phyloP scores from a whole-genome alignment of 495 filamentous ascomycete species.

The Hypoxylon fuscum region DNA sequence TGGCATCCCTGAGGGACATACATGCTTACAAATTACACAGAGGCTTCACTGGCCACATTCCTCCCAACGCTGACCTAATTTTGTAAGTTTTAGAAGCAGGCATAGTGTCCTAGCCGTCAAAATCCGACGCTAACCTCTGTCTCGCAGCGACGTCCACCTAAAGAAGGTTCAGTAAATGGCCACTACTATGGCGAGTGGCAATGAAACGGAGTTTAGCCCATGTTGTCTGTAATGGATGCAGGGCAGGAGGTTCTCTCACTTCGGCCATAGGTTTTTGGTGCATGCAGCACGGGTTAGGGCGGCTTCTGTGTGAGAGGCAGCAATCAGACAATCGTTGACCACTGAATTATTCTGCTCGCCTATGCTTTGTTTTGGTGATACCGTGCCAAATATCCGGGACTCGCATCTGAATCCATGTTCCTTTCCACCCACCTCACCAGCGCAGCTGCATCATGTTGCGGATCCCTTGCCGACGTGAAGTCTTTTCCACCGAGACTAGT shows the following conservation, averaged over 20 bases:
- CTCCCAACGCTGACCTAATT: slow-evolving; percentile 61
- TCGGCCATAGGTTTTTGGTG: slow-evolving; percentile 21
- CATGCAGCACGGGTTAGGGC: slow-evolving; percentile 24
- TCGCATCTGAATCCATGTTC: slow-evolving; percentile 11
- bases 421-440: slow-evolving; percentile 9
- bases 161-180: slow-evolving; percentile 53
- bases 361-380: slow-evolving; percentile 28
- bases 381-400: slow-evolving; percentile 30
- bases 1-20: slow-evolving; percentile 3
- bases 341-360: slow-evolving; percentile 26
- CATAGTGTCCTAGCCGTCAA: slow-evolving; percentile 2
- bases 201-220: slow-evolving; percentile 11
- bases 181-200: background rate
- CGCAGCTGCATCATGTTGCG: slow-evolving; percentile 16
- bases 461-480: slow-evolving; percentile 12
- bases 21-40: slow-evolving; percentile 51
- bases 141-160: slow-evolving; percentile 61
- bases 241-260: slow-evolving; percentile 33
- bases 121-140: slow-evolving; percentile 13
- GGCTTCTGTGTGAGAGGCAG: slow-evolving; percentile 34
- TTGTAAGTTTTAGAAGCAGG: slow-evolving; percentile 56
- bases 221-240: slow-evolving; percentile 17
- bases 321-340: slow-evolving; percentile 39
- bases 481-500: slow-evolving; percentile 17
- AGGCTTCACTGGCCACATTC: slow-evolving; percentile 73